Base-by-base conservation (phyloP, 1,284 basidiomycete species). In the Trichosporon sp. region DNA sequence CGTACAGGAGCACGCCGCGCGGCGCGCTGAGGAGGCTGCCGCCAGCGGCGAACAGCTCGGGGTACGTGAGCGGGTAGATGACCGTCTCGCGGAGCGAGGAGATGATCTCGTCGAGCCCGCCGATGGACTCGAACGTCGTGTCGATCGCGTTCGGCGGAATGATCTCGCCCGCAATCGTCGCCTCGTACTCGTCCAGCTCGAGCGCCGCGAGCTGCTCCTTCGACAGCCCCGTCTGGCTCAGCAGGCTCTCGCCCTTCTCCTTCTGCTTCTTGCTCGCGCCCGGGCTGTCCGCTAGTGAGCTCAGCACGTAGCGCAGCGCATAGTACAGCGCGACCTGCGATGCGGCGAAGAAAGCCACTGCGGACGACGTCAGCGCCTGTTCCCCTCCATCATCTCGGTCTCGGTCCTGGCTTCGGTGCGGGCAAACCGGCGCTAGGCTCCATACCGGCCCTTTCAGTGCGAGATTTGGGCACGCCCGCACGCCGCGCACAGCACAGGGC, bases 91-190 rank as follows among this genome's bases (percentile, higher is more conserved):
- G 90, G 66, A 99, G 87, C 35, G 91, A 93, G 25, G 90, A 87
- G 72, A 99, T 91, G 77, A 98, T 98, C 42, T 90, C 86, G 65
- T 99, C 97, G 29, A 99, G 87, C 6, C 97, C 97, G n/a, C 96
- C 97, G 70, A 99, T 82, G 34, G 72, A 75, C 64, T 84, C 83
- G 66, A 86, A 86, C 34, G 84, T 84, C 31, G 85, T 85, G 35
- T 81, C 82, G 66, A 86, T 86, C 62, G 84, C 82, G n/a, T 81
- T 76, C 18, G 85, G 83, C 12, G 85, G 81, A 71, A 86, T 85
- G 66, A 86, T 84, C 74, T 86, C 85, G 53, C 83, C 82, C 9
- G 85, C 85, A 62, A 86, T 86, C 27, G 82, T 89, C 78, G 88
- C 79, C 75, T 84, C 83, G 72, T 89, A 83, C 73, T 83, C 83